Evolutionary conservation across 139 green algal genomes (phyloP).

Genomic region (Chlorella sp.): DNA sequence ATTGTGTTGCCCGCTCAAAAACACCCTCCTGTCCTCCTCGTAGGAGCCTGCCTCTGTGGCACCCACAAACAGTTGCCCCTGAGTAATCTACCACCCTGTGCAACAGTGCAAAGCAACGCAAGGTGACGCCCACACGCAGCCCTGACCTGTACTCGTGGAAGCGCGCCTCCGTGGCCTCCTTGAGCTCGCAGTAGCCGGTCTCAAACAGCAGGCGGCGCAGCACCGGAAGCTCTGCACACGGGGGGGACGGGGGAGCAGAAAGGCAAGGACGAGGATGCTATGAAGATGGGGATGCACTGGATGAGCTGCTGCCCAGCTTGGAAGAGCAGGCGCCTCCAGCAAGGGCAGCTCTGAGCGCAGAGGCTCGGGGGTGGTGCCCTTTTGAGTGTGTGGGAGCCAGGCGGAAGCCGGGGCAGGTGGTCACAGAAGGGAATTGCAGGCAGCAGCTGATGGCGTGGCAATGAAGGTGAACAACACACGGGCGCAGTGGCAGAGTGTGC

Average conservation of each 20-base stretch:
- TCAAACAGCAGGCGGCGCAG: slow-evolving; percentile 61
- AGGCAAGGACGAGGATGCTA: not conserved
- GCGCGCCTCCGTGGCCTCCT: slow-evolving; percentile 49
- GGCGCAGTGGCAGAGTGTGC: too few species aligned
- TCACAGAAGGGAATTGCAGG: not conserved
- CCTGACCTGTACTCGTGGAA: slow-evolving; percentile 50
- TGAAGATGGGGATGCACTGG: too few species aligned
- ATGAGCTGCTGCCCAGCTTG: not conserved
- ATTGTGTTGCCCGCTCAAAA: too few species aligned
- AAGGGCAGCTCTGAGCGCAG: too few species aligned
- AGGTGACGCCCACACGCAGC: not conserved
- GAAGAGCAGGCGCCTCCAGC: not conserved
- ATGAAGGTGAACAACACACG: not conserved
- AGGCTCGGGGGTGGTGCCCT: too few species aligned
- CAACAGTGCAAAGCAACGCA: not conserved
- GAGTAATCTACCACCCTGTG: too few species aligned
- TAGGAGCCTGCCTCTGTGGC: too few species aligned
- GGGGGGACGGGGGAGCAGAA: not conserved
- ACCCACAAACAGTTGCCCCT: too few species aligned
- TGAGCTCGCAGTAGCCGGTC: slow-evolving; percentile 49
- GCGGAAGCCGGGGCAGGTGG: too few species aligned
- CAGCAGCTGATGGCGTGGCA: not conserved
- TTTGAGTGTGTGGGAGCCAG: too few species aligned
- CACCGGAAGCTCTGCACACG: slow-evolving; percentile 30
- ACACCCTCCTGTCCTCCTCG: too few species aligned